Base-by-base conservation (phyloP, 2,329 filamentous ascomycete genomes). In the Penicillium sp. region DNA sequence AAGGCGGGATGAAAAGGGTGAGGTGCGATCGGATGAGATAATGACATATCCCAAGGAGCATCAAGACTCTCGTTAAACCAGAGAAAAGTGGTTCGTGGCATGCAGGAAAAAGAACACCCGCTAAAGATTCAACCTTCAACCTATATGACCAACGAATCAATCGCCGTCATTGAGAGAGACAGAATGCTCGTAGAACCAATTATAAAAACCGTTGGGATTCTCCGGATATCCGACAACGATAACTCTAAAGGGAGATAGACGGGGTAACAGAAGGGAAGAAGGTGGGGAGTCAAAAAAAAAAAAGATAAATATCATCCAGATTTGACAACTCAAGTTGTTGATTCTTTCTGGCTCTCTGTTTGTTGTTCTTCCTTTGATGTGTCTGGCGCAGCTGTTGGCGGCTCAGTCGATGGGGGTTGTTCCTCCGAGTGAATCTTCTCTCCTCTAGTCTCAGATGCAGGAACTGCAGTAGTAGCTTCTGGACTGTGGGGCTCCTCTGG, bases 401-500 rank as follows among this genome's bases (percentile, higher is more conserved):
- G 10, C 11, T 43, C 31, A 16, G 53, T 36, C 33, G 44, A 53
- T 3, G 50, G 14, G 14, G 37, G 14, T 8, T 44, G 18, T 3
- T 34, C 14, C 9, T 45, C 18, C 23, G 43, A 13, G 9, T 42
- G n/a, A 24, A 44, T 13, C 13, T 16, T 19, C 13, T 60, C 54
- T 6, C 53, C 59, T 10, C 48, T 10, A 28, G 10, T 36, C 8
- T 61, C 58, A 11, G 43, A 5, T 9, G 45, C 36, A 16, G 60
- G 46, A 1, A 44, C 49, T 13, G 60, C 43, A 8, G 57, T 51
- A 10, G 64, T 55, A 14, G 53, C 54, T 36, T 70, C 67, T 1
- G 68, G 70, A 9, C 66, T 71, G 26, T 59, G 60, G 1, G 70
- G 69, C 37, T 72, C 71, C 45, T 74, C 71, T 1, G 68, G 70